Base-by-base conservation (phyloP, 345 rosid genomes). In the Raphanus raphanistrum region DNA sequence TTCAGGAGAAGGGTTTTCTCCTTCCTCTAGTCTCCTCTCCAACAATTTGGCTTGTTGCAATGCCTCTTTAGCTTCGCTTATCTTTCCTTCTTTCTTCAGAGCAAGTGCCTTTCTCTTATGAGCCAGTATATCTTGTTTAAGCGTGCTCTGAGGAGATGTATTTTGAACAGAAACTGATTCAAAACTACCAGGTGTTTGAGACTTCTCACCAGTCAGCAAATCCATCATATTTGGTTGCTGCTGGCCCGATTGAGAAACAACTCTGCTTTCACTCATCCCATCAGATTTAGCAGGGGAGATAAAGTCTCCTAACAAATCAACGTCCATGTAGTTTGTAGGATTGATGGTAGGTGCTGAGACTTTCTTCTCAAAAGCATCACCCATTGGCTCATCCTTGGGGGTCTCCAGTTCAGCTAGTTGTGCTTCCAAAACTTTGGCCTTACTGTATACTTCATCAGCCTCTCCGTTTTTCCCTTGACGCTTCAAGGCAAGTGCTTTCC, bases 61-160 rank as follows among this genome's bases (percentile, higher is more conserved):
- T 82, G 90, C 92, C 70, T 88, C 93, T 71, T 85, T 88, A 38
- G 98, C 97, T 85, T 92, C 97, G 68, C 82, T 79, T 54, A 90
- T 69, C 79, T 84, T 94, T 61, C 98, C 97, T 76, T 94, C 93
- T 82, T 85, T 88, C 83, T 94, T 92, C 33, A 92, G 80, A 52
- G 87, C 88, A 70, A 94, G 70, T 8, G 97, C 98, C 81, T 82
- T 90, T 87, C 85, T 87, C 87, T 94, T 92, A 63, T 75, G 85
- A 77, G 86, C 86, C 64, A 89, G 77, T 82, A 94, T 85, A 50
- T 89, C 93, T 79, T 85, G 90, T 74, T 65, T 83, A 54, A 89
- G 79, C 59, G 32, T 86, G 67, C 69, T 85, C 71, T 78, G 79
- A 45, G 87, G 84, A 74, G 80, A 63, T 55, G 70, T 21, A 63